phyloP scores from a whole-genome alignment of 441 rosid species.

The Sinapis alba region DNA sequence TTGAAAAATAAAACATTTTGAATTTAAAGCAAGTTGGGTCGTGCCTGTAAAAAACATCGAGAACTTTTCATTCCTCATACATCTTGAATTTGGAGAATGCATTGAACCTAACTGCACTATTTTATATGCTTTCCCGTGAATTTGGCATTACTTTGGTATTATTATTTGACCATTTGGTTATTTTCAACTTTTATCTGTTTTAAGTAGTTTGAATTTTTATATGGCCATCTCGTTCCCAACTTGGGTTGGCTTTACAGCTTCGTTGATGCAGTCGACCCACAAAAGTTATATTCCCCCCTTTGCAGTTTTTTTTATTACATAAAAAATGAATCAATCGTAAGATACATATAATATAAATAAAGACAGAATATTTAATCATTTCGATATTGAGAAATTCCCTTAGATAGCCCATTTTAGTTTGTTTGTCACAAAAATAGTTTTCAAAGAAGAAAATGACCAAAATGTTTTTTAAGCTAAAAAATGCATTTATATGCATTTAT shows the following conservation, averaged over 20 bases:
- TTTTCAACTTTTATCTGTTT: slow-evolving; percentile 20
- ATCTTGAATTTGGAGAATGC: slow-evolving; percentile 28
- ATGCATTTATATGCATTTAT: too few species aligned
- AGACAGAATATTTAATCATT: too few species aligned
- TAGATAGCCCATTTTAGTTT: too few species aligned
- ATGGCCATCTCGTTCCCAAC: slow-evolving; percentile 26
- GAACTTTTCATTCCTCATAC: not conserved
- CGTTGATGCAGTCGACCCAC: slow-evolving; percentile 9
- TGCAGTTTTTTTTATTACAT: not conserved
- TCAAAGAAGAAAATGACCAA: too few species aligned
- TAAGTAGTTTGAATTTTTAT: slow-evolving; percentile 22
- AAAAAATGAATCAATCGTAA: not conserved
- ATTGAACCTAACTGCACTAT: slow-evolving; percentile 34
- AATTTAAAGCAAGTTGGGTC: slow-evolving; percentile 26
- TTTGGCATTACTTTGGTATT: slow-evolving; percentile 22
- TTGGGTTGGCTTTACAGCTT: slow-evolving; percentile 37
- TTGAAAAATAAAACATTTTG: not conserved
- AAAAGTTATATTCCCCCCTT: slow-evolving; percentile 24
- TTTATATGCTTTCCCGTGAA: slow-evolving; percentile 23
- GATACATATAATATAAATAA: not conserved
- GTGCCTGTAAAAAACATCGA: not conserved
- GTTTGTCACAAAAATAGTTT: too few species aligned
- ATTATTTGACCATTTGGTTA: slow-evolving; percentile 31
- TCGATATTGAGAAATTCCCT: too few species aligned
- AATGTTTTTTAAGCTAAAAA: too few species aligned